Percentiles rank a stretch among this genome's conserved stretches.
These are phyloP conservation scores for Tolypocladium album DNA, from an alignment of 2,329 filamentous ascomycete species.

Conservation along the genomic window DNA sequence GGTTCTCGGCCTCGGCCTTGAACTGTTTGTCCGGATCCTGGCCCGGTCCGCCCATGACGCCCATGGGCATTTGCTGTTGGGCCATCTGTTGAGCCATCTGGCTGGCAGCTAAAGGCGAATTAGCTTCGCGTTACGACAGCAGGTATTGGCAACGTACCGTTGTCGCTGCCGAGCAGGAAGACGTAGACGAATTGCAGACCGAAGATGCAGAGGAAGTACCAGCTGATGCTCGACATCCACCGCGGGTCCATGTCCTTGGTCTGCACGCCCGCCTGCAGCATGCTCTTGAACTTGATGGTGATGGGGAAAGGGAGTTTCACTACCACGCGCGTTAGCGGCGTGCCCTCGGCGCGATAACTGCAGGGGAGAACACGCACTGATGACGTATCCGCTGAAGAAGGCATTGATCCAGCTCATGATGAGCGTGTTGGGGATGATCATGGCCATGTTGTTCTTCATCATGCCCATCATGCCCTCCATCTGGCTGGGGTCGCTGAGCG, in stretches of 20 bases:
- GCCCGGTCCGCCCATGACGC: constrained; percentile 72
- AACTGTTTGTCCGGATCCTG: constrained; percentile 96
- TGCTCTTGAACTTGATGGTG: constrained; percentile 98
- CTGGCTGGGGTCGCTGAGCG: constrained; percentile 85
- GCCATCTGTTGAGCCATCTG: constrained; percentile 89
- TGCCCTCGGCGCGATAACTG: background rate
- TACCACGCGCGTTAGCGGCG: constrained; percentile 17
- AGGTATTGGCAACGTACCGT: constrained; percentile 52
- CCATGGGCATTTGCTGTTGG: constrained; percentile 39
- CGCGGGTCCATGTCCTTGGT: constrained; percentile 93
- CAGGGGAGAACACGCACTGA: constrained; percentile 48
- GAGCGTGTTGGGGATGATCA: constrained; percentile 97
- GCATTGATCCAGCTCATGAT: constrained; percentile 99
- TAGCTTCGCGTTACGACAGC: constrained; percentile 3
- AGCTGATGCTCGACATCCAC: constrained; percentile 97
- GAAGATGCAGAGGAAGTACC: constrained; percentile 98
- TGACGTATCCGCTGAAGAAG: constrained; percentile 96
- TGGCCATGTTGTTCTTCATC: constrained; percentile 99
- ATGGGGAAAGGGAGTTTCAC: constrained; percentile 97
- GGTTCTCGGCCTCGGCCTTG: constrained; percentile 81
- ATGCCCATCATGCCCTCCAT: constrained; percentile 99
- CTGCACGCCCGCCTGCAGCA: constrained; percentile 94
- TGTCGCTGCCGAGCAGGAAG: constrained; percentile 91
- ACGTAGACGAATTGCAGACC: constrained; percentile 95
- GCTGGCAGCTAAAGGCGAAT: constrained; percentile 56